Base-by-base conservation (phyloP, 495 filamentous ascomycete genomes). In the Xylaria telfairii region DNA sequence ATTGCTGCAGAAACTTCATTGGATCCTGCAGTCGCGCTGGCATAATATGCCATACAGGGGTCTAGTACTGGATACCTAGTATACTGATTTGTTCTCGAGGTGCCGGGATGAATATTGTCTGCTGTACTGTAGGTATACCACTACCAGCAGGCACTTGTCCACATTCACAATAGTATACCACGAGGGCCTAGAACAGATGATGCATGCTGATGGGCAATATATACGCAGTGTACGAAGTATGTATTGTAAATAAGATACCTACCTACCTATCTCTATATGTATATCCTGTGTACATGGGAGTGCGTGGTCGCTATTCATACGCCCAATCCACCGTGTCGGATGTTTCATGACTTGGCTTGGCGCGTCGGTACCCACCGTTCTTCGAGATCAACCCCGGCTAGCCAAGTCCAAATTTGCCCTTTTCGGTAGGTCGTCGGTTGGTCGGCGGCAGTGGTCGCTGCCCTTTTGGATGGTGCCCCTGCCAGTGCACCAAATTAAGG, bases 401-500 rank as follows among this genome's bases (percentile, higher is more conserved):
- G 64, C 64, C 47, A 39, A 54, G 64, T 28, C 46, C 5, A 24
- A 19, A 54, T 39, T 42, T 54, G 34, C 64, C 47, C 30, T 21
- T 53, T 66, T n/a, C 12, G 47, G 64, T 54, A 49, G 64, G 47
- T 66, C 46, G 47, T n/a, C 12, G 47, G 64, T 54, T 34, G 64
- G 47, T 66, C 46, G 47, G 64, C 47, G 26, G 47, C 34, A 32
- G 47, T 66, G 46, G 34, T 66, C 30, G 47, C 26, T 34, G 46
- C 46, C 21, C 46, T 5, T 54, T 53, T 66, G 28, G 64, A 66
- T 42, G 3, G 19, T 32, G 30, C 30, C 46, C 64, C 34, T 66
- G 64, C 64, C 46, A 21, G 32, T 24, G 21, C 64, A 37, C n/a
- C n/a, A 66, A 66, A 54, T 66, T 66, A 66, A 66, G 64, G 64